Evolutionary conservation across 225 moss, liverwort and hornwort species (phyloP), one percentile per base, ranked within the genome.

Genomic region (Rhytidiadelphus loreus): DNA sequence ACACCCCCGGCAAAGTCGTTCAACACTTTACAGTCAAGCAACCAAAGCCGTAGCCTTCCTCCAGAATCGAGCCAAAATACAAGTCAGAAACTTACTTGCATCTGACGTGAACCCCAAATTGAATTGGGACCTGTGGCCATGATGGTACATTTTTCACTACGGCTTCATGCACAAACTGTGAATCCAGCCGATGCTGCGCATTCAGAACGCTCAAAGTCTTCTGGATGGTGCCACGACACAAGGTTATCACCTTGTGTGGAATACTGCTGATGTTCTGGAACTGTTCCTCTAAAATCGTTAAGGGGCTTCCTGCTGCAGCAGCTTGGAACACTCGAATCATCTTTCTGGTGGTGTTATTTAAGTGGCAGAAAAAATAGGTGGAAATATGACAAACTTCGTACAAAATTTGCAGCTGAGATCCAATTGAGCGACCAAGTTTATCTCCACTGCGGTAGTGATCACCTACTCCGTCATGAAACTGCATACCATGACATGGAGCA

Each of bases 401-500:
- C 68, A 94, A 64, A 23, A 94, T 88, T 82, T 71, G 81, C 65
- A 93, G 86, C 92, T 90, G 93, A 50, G 35, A 59, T 62, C 80
- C 90, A 41, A 92, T 33, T 32, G 73, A 81, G 53, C 94, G 93
- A n/a, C 92, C 94, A 63, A 85, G 82, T 58, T 89, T 85, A 86
- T 94, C 94, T 61, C 94, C 93, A 21, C 9, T 1, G 48, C 83
- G 86, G 52, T 88, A 91, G 64, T 63, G 4, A 81, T 94, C 93
- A 11, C 89, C 92, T 29, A 94, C 92, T 72, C 93, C 92, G 18
- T 93, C 92, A 80, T 94, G 93, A 76, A 94, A 94, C 74, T 85
- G 69, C 28, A 88, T 91, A 7, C 98, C 98, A 86, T 98, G 98
- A 90, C 98, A 98, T 55, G 98, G 98, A n/a, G 95, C 96, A 86